A percentile compares a stretch with the other conserved stretches of the same genome.
These are phyloP conservation scores for Chenopodium quinoa DNA, from an alignment of 148 eudicot genomes.

Conservation along the genomic window DNA sequence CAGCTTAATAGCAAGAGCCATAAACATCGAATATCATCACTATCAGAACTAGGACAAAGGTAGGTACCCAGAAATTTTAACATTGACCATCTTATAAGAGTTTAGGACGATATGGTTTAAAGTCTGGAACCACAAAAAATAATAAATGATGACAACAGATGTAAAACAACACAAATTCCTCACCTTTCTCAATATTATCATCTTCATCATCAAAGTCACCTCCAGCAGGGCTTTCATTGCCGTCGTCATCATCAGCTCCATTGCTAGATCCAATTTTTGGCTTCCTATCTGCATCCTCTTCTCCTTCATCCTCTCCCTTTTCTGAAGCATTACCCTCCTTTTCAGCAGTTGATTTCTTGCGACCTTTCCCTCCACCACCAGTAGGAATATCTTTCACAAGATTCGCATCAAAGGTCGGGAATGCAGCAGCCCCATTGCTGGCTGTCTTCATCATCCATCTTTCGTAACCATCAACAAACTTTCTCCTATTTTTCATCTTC, in stretches of 20 bases:
- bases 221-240: constrained; percentile 83
- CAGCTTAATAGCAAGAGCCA: background rate
- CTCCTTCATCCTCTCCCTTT: constrained; percentile 85
- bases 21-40: background rate
- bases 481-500: constrained; percentile 91
- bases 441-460: constrained; percentile 99
- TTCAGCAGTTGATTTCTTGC: constrained; percentile 62
- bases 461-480: constrained; percentile 85
- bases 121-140: background rate
- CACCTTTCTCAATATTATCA: constrained; percentile 94
- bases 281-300: constrained; percentile 67
- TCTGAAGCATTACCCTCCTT: constrained; percentile 72
- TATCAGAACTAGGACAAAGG: background rate
- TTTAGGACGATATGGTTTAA: background rate
- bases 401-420: constrained; percentile 62
- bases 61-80: background rate
- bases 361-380: constrained; percentile 56
- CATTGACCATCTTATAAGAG: background rate
- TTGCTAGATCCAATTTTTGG: constrained; percentile 55
- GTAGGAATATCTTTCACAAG: constrained; percentile 53
- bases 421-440: constrained; percentile 81
- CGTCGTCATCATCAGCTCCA: constrained; percentile 62
- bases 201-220: constrained; percentile 82
- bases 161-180: constrained; percentile 16
- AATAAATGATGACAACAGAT: background rate